Conservation (phyloP, 2,329 filamentous ascomycete genomes). For the Aureobasidium vineae region DNA sequence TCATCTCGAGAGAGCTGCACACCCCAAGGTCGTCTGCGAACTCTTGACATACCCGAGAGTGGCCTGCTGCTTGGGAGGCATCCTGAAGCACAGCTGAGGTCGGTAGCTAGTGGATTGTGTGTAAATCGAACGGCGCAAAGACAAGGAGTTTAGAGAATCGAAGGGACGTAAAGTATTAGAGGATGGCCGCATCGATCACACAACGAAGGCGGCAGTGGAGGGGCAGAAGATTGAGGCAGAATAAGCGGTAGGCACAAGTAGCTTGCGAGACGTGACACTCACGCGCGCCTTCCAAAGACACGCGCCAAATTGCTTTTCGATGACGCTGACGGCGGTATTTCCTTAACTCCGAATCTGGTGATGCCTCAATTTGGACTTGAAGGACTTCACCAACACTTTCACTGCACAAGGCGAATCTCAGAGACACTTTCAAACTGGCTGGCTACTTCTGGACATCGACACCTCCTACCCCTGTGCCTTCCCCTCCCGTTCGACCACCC, state of each 20-base stretch:
- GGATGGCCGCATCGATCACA: conserved; percentile 4
- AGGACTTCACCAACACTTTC: background rate
- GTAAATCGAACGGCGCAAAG: background rate
- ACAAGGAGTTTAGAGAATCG: background rate
- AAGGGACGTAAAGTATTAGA: conserved; percentile 4
- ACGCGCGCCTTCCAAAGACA: background rate
- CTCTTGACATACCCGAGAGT: conserved; percentile 84
- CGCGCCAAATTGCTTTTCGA: conserved; percentile 24
- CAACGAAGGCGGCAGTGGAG: background rate
- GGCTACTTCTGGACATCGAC: conserved; percentile 33
- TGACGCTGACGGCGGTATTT: background rate
- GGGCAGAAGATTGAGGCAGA: background rate
- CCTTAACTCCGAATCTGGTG: conserved; percentile 8
- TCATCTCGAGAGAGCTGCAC: conserved; percentile 39
- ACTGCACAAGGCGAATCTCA: background rate
- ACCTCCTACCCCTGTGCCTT: conserved; percentile 24
- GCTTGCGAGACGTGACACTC: conserved; percentile 1
- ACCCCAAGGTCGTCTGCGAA: conserved; percentile 72
- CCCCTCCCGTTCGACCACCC: conserved; percentile 13
- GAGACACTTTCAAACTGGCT: conserved; percentile 33
- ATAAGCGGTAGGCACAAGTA: background rate
- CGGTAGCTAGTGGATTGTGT: background rate
- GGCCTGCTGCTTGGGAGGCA: conserved; percentile 70
- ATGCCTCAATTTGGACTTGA: background rate
- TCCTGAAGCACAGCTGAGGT: conserved; percentile 32